Conservation (phyloP, 805 yeast genomes). For the Schwanniomyces occidentalis region DNA sequence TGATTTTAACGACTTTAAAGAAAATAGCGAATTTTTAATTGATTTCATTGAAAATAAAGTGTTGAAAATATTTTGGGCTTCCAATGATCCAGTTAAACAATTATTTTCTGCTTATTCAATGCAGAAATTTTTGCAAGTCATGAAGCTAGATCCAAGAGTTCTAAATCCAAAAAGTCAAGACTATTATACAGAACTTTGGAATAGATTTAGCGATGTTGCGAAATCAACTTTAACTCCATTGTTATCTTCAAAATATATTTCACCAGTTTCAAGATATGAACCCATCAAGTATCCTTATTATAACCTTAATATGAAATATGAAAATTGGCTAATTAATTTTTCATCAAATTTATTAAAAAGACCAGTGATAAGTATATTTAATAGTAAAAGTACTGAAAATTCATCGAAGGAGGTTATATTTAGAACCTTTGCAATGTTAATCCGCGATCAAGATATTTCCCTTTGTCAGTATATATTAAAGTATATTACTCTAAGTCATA, state of each 20-base stretch:
- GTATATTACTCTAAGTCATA: constrained; percentile 65
- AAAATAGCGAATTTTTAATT: constrained; percentile 63
- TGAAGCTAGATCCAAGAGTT: constrained; percentile 44
- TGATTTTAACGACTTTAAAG: constrained; percentile 62
- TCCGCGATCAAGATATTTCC: constrained; percentile 68
- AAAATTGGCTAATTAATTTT: constrained; percentile 70
- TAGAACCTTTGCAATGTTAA: constrained; percentile 60
- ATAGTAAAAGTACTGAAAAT: constrained; percentile 9
- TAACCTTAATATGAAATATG: constrained; percentile 52
- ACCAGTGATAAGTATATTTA: constrained; percentile 18
- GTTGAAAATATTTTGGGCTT: constrained; percentile 87
- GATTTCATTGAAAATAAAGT: constrained; percentile 66
- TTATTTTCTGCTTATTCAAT: constrained; percentile 81
- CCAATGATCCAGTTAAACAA: constrained; percentile 84
- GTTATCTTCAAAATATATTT: constrained; percentile 67
- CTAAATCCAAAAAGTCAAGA: constrained; percentile 19
- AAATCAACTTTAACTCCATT: constrained; percentile 76
- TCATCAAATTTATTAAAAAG: constrained; percentile 65
- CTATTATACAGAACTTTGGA: constrained; percentile 48
- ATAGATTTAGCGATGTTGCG: constrained; percentile 60
- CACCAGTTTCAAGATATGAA: constrained; percentile 51
- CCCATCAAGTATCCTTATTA: constrained; percentile 65
- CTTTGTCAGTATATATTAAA: constrained; percentile 75
- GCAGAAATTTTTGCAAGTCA: constrained; percentile 76
- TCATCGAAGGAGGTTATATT: constrained; percentile 43